phyloP scores from a whole-genome alignment of 306 rosid genomes.

The Vicia sativa region DNA sequence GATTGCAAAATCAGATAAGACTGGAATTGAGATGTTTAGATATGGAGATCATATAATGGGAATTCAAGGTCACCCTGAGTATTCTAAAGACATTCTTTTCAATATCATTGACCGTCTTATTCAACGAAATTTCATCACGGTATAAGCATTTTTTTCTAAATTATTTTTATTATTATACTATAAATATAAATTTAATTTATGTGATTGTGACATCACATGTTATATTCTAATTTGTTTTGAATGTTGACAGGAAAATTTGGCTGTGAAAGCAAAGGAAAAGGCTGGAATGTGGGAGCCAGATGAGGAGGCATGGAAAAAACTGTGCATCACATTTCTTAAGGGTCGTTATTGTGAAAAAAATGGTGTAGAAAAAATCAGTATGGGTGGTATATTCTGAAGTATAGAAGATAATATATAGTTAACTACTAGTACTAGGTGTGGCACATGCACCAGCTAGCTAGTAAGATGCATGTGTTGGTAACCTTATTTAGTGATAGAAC shows the following conservation, averaged over 20 bases:
- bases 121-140: slow-evolving; percentile 53
- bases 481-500: no score
- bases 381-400: neutral
- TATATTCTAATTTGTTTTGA: neutral
- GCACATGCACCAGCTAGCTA: no score
- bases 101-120: slow-evolving; percentile 79
- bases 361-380: neutral
- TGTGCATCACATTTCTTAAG: slow-evolving; percentile 32
- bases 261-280: slow-evolving; percentile 54
- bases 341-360: neutral
- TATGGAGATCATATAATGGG: slow-evolving; percentile 92
- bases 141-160: slow-evolving; percentile 11
- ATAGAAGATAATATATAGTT: no score
- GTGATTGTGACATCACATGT: neutral
- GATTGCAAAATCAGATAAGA: slow-evolving; percentile 87
- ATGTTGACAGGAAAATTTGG: slow-evolving; percentile 50
- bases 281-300: slow-evolving; percentile 63
- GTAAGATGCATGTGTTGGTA: no score
- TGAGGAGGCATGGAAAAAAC: slow-evolving; percentile 71
- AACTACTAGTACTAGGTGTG: no score
- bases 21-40: slow-evolving; percentile 79
- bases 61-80: slow-evolving; percentile 97
- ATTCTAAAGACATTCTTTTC: slow-evolving; percentile 78
- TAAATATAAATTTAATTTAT: neutral
- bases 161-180: neutral